These are phyloP conservation scores for Thinopyrum elongatum DNA, from an alignment of 176 grass and related monocot species.

Conservation along the genomic window DNA sequence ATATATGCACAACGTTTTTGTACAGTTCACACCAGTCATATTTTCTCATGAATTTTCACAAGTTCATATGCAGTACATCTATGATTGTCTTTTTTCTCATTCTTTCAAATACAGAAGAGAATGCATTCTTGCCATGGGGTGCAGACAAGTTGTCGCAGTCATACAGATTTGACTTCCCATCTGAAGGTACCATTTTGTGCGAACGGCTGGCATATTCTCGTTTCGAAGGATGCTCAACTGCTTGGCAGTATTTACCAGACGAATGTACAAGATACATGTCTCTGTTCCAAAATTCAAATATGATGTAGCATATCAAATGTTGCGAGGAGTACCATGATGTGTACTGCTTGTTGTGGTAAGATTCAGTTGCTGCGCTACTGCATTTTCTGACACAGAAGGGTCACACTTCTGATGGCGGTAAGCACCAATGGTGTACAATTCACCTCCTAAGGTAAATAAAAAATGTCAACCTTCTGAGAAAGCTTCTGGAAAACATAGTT, in stretches of 20 bases:
- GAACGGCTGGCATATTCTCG: not conserved
- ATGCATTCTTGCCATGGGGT: not conserved
- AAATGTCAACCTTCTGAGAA: conserved; percentile 11
- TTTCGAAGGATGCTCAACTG: not conserved
- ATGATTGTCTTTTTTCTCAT: not conserved
- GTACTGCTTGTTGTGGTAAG: conserved; percentile 30
- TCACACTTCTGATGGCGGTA: conserved; percentile 57
- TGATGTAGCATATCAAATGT: not conserved
- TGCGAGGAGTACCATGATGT: conserved; percentile 35
- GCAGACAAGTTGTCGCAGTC: not conserved
- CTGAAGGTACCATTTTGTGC: not conserved
- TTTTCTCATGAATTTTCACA: not conserved
- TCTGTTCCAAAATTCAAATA: not conserved
- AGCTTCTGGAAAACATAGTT: conserved; percentile 16
- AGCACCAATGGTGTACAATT: conserved; percentile 77
- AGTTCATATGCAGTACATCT: not conserved
- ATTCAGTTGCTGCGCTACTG: conserved; percentile 15
- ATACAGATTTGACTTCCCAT: not conserved
- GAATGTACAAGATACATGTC: not conserved
- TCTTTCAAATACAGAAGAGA: not conserved
- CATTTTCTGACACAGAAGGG: conserved; percentile 13
- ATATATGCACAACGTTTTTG: not conserved
- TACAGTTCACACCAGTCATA: not conserved
- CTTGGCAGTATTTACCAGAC: not conserved
- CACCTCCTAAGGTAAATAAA: conserved; percentile 38